phyloP scores from a whole-genome alignment of 805 yeast genomes.

The Yarrowia sp. region DNA sequence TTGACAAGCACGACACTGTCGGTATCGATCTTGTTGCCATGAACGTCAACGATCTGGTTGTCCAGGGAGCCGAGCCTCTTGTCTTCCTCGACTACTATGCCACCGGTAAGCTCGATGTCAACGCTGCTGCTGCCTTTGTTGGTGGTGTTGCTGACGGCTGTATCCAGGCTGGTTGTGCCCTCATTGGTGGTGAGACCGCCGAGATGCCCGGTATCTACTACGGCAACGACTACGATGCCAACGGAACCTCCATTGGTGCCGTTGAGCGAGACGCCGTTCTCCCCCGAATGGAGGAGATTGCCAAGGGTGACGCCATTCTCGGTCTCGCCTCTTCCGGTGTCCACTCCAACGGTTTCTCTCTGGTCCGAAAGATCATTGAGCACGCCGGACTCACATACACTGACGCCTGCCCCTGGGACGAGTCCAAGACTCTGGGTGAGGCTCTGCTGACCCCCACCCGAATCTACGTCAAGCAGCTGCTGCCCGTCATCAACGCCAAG shows the following conservation, averaged over 20 bases:
- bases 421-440: slow-evolving; percentile 71
- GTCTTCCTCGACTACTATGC: slow-evolving; percentile 96
- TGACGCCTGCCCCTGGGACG: slow-evolving; percentile 83
- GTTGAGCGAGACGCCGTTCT: slow-evolving; percentile 70
- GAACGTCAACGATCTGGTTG: slow-evolving; percentile 97
- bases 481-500: slow-evolving; percentile 67
- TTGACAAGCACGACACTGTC: slow-evolving; percentile 91
- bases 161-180: slow-evolving; percentile 90
- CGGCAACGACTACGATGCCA: slow-evolving; percentile 94
- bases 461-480: slow-evolving; percentile 88
- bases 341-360: slow-evolving; percentile 95
- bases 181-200: slow-evolving; percentile 98
- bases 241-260: slow-evolving; percentile 98
- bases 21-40: slow-evolving; percentile 98
- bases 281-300: slow-evolving; percentile 69
- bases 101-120: slow-evolving; percentile 82
- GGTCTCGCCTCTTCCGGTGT: slow-evolving; percentile 91
- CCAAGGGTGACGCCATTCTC: slow-evolving; percentile 73
- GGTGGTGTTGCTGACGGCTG: slow-evolving; percentile 97
- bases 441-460: slow-evolving; percentile 86
- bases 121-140: slow-evolving; percentile 83
- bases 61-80: slow-evolving; percentile 98
- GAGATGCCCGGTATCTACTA: slow-evolving; percentile 99
- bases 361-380: slow-evolving; percentile 88
- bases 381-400: slow-evolving; percentile 67